Evolutionary conservation across 768 basidiomycete species (phyloP), one percentile per base, ranked within the genome.

Genomic region (Psilocybe cubensis): DNA sequence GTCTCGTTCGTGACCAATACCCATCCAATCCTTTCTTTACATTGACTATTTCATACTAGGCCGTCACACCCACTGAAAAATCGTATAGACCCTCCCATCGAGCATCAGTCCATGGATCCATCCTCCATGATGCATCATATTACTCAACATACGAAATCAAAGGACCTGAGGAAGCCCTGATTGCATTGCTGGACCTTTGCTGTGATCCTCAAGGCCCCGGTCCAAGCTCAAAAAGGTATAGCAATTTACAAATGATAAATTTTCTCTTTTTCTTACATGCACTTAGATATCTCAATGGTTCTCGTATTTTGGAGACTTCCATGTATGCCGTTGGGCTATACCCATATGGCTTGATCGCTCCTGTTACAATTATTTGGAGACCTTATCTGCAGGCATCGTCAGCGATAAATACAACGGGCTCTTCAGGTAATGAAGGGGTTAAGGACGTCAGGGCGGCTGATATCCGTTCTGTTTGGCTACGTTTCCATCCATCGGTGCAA

Each of bases 71-170:
- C 0, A 95, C 95, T 0, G 92, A 96, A 67, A 99, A 98, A 67
- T 82, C 93, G 0, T 96, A 90, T 69, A 84, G 97, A 18, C 88
- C 96, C 0, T 95, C 96, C 1, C 89, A 97, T 72, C 85, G 96
- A 27, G 95, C 97, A 3, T 84, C 93, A 1, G 71, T 88, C 9
- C 92, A 94, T 59, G 91, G 88, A 4, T 88, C 88, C 1, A 94
- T 97, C 52, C 71, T 96, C 1, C 93, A 96, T 54, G 96, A 99
- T 65, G 89, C 91, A 0, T 95, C 93, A 2, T 98, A 98, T 71
- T 84, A 80, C 62, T 85, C 86, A 0, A 76, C 87, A 2, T 79
- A 95, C 25, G 91, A 96, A 68, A 68, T 98, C 5, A 81, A 79
- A 49, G 94, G 91, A 2, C 77, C 81, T 2, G 80, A 88, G 65